A percentile compares a stretch with the other conserved stretches of the same genome.
These are phyloP conservation scores for Haemoproteus tartakovskyi DNA, from an alignment of 169 alveolate genomes.

Conservation along the genomic window DNA sequence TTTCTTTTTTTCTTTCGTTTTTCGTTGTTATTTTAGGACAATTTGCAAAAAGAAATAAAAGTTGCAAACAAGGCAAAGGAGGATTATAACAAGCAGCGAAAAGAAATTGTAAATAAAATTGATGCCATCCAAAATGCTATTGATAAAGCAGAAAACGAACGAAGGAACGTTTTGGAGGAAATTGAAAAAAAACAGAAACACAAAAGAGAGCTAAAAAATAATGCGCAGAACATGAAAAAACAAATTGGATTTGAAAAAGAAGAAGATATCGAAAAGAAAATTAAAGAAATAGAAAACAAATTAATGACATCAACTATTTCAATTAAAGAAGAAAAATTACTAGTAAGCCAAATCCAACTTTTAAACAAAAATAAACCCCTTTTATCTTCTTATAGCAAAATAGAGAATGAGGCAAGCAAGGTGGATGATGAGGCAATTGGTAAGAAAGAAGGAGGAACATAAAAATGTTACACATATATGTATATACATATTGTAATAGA, in stretches of 20 bases:
- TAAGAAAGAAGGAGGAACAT: neutral
- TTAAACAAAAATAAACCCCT: slow-evolving; percentile 71
- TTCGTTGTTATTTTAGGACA: slow-evolving; percentile 60
- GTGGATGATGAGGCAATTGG: slow-evolving; percentile 62
- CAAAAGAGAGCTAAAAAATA: slow-evolving; percentile 68
- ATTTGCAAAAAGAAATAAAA: slow-evolving; percentile 67
- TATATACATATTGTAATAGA: too few species aligned
- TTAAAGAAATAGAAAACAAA: slow-evolving; percentile 71
- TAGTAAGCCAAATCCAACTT: slow-evolving; percentile 74
- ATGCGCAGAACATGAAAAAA: slow-evolving; percentile 70
- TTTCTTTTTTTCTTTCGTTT: slow-evolving; percentile 54
- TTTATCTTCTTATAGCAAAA: slow-evolving; percentile 67
- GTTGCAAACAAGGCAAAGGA: slow-evolving; percentile 73
- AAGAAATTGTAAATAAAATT: slow-evolving; percentile 68
- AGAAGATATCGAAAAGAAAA: slow-evolving; percentile 74
- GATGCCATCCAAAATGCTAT: slow-evolving; percentile 73
- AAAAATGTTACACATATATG: too few species aligned
- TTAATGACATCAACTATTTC: slow-evolving; percentile 78
- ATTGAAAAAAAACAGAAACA: slow-evolving; percentile 74
- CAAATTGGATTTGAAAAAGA: slow-evolving; percentile 74
- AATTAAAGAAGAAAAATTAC: slow-evolving; percentile 77
- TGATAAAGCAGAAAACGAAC: slow-evolving; percentile 70
- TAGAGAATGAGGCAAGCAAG: slow-evolving; percentile 68
- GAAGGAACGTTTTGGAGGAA: slow-evolving; percentile 68
- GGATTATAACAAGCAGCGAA: slow-evolving; percentile 63